These are phyloP conservation scores for Nicotiana paniculata DNA, from an alignment of 257 asterid genomes.

Conservation along the genomic window DNA sequence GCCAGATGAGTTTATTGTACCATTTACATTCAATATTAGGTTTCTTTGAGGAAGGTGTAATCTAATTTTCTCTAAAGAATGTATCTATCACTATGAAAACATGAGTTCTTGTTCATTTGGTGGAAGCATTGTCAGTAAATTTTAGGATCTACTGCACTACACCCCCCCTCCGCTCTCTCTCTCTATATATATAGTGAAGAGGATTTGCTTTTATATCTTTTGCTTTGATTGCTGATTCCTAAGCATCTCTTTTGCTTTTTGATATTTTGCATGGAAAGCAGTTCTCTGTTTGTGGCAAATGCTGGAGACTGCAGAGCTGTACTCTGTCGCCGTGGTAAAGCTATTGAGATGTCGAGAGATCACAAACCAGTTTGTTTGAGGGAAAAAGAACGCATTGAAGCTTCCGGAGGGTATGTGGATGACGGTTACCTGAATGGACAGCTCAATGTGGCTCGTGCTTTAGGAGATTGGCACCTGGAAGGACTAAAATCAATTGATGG, in stretches of 20 bases:
- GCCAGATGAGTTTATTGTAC: neutral
- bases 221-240: neutral
- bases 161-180: neutral
- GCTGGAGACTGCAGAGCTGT: slow-evolving; percentile 98
- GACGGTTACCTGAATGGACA: slow-evolving; percentile 96
- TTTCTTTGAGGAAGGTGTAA: neutral
- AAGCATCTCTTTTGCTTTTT: neutral
- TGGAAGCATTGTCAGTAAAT: neutral
- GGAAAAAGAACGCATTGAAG: slow-evolving; percentile 77
- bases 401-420: slow-evolving; percentile 78
- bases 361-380: slow-evolving; percentile 63
- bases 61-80: neutral
- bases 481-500: slow-evolving; percentile 59
- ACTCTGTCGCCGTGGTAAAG: slow-evolving; percentile 87
- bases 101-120: neutral
- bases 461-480: slow-evolving; percentile 97
- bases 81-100: neutral
- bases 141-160: neutral
- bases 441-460: slow-evolving; percentile 86
- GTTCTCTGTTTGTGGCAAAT: slow-evolving; percentile 91
- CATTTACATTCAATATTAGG: neutral
- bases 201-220: neutral
- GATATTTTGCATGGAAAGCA: slow-evolving; percentile 22
- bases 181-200: neutral
- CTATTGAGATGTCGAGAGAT: slow-evolving; percentile 95